Conservation (phyloP, 169 alveolate genomes). For the Cryptosporidium xiaoi region DNA sequence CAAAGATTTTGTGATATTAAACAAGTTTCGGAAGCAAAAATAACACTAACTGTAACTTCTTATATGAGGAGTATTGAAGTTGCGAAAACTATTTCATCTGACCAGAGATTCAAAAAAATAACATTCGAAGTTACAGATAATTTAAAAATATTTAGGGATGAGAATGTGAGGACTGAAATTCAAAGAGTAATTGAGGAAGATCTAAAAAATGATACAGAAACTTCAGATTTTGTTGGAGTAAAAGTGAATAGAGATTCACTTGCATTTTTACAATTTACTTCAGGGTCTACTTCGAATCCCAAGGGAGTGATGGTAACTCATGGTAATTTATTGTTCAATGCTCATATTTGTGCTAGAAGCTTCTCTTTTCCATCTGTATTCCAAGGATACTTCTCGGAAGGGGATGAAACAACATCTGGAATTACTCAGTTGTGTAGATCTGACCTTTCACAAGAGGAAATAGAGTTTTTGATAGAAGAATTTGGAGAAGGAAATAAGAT, state of each 20-base stretch:
- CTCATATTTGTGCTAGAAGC: constrained; percentile 60
- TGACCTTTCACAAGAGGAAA: constrained; percentile 5
- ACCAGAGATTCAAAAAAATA: constrained; percentile 20
- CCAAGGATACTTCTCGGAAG: constrained; percentile 14
- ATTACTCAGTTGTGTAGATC: constrained; percentile 11
- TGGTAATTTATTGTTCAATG: constrained; percentile 73
- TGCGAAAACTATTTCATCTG: constrained; percentile 66
- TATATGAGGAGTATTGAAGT: constrained; percentile 54
- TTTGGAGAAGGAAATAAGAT: constrained; percentile 8
- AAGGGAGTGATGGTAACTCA: constrained; percentile 78
- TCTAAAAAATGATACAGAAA: not conserved
- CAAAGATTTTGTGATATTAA: constrained; percentile 81
- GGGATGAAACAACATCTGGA: constrained; percentile 3
- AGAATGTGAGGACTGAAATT: constrained; percentile 2
- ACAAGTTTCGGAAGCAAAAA: constrained; percentile 74
- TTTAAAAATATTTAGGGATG: constrained; percentile 17
- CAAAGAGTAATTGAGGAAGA: constrained; percentile 32
- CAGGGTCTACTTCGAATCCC: constrained; percentile 79
- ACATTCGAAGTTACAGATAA: constrained; percentile 62
- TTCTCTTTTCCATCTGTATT: constrained; percentile 44
- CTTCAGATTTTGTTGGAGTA: constrained; percentile 19
- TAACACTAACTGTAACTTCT: constrained; percentile 74
- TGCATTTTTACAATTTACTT: constrained; percentile 78
- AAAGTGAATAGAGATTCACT: constrained; percentile 42
- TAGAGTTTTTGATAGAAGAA: constrained; percentile 8